Evolutionary conservation across 2,329 filamentous ascomycete species (phyloP).

Genomic region (Mariannaea elegans): DNA sequence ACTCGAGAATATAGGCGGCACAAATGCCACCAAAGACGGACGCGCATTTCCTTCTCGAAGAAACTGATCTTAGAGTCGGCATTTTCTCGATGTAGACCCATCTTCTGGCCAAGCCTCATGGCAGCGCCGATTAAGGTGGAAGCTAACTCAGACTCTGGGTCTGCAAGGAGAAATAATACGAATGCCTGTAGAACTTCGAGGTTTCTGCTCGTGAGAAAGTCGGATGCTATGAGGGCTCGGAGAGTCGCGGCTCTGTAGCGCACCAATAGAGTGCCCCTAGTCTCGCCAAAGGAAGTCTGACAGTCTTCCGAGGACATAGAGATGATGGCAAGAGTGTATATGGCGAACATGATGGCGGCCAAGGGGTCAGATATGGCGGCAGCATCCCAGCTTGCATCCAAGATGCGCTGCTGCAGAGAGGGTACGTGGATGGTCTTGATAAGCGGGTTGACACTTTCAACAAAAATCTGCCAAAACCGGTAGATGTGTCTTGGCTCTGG

Average conservation of each 20-base stretch:
- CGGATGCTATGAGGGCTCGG: conserved; percentile 36
- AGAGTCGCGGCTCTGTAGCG: conserved; percentile 37
- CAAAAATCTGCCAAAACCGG: conserved; percentile 45
- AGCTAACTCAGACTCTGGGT: conserved; percentile 42
- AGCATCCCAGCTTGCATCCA: conserved; percentile 42
- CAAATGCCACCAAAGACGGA: conserved; percentile 42
- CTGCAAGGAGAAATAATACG: conserved; percentile 40
- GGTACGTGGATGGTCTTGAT: conserved; percentile 45
- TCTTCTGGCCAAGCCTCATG: conserved; percentile 36
- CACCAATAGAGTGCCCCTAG: conserved; percentile 21
- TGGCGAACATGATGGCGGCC: conserved; percentile 38
- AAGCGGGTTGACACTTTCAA: conserved; percentile 45
- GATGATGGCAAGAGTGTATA: conserved; percentile 40
- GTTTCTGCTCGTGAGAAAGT: conserved; percentile 39
- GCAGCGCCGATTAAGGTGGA: conserved; percentile 35
- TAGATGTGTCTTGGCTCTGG: conserved; percentile 44
- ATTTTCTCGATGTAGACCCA: conserved; percentile 33
- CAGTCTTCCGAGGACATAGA: conserved; percentile 32
- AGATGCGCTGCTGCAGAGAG: conserved; percentile 42
- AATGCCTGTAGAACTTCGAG: conserved; percentile 44
- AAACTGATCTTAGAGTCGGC: conserved; percentile 24
- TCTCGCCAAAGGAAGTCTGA: conserved; percentile 22
- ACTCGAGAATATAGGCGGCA: conserved; percentile 30
- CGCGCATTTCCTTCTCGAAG: conserved; percentile 41
- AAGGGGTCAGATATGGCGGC: conserved; percentile 26